Evolutionary conservation across 305 asterid species (phyloP).

Genomic region (Fraxinus albicans): DNA sequence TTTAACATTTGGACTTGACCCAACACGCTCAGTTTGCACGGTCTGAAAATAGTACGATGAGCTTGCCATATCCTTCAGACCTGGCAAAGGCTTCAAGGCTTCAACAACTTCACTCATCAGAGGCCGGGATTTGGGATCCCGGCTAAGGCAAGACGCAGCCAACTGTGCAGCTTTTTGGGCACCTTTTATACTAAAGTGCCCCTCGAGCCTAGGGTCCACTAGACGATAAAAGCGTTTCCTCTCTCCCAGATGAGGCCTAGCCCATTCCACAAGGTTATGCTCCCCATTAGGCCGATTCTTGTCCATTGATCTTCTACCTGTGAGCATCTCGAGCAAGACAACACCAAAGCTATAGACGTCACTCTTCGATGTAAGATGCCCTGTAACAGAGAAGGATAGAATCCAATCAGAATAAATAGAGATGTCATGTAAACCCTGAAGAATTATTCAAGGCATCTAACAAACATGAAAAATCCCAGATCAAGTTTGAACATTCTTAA

Average conservation of each 20-base stretch:
- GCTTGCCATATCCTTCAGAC: conserved; percentile 95
- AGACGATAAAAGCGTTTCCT: conserved; percentile 73
- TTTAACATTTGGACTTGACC: conserved; percentile 57
- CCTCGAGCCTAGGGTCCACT: conserved; percentile 92
- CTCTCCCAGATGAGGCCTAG: conserved; percentile 82
- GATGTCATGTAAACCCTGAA: neutral
- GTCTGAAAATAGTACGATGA: conserved; percentile 86
- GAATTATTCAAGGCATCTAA: neutral
- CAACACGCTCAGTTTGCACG: conserved; percentile 64
- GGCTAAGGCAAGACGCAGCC: conserved; percentile 85
- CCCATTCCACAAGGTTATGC: conserved; percentile 97
- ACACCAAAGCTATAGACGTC: conserved; percentile 98
- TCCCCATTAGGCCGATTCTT: conserved; percentile 90
- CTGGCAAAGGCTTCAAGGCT: conserved; percentile 84
- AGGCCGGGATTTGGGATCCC: conserved; percentile 82
- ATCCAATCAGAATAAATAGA: neutral
- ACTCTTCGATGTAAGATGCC: conserved; percentile 95
- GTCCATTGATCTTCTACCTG: conserved; percentile 98
- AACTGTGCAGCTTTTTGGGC: conserved; percentile 95
- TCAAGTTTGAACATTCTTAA: neutral
- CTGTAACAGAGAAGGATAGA: conserved; percentile 35
- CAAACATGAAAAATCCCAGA: neutral
- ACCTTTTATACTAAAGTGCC: conserved; percentile 85
- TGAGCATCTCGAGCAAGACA: conserved; percentile 87
- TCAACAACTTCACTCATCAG: conserved; percentile 91